Percentiles rank a stretch among this genome's conserved stretches.
phyloP scores from a whole-genome alignment of 768 basidiomycete genomes.

The Suillus cothurnatus region DNA sequence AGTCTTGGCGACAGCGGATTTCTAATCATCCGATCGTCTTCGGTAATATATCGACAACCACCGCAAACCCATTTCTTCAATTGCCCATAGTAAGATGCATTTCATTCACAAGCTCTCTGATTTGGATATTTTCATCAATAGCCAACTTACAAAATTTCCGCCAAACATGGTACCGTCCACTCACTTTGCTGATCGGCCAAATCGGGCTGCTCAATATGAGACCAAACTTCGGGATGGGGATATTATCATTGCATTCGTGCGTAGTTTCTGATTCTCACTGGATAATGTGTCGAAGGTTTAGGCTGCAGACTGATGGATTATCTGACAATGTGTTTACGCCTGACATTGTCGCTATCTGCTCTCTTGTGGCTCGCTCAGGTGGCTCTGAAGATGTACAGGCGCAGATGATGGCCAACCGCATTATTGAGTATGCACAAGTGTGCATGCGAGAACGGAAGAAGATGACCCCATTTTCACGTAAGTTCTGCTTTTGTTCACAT shows the following conservation, averaged over 20 bases:
- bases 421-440: slow-evolving; percentile 66
- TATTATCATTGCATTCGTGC: slow-evolving; percentile 51
- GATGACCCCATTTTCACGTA: slow-evolving; percentile 76
- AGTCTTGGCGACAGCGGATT: slow-evolving; percentile 84
- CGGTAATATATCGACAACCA: slow-evolving; percentile 52
- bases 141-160: slow-evolving; percentile 40
- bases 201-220: slow-evolving; percentile 46
- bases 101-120: neutral
- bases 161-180: slow-evolving; percentile 10
- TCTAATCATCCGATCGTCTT: slow-evolving; percentile 67
- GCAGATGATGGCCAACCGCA: slow-evolving; percentile 70
- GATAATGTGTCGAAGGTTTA: slow-evolving; percentile 1
- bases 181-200: slow-evolving; percentile 39
- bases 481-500: slow-evolving; percentile 26
- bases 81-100: slow-evolving; percentile 31
- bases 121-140: slow-evolving; percentile 13
- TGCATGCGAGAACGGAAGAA: slow-evolving; percentile 71
- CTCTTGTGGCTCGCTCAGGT: slow-evolving; percentile 58
- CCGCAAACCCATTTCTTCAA: slow-evolving; percentile 37
- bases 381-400: slow-evolving; percentile 62
- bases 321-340: slow-evolving; percentile 63
- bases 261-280: slow-evolving; percentile 15
- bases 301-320: slow-evolving; percentile 52
- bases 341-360: slow-evolving; percentile 72
- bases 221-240: slow-evolving; percentile 54